phyloP scores from a whole-genome alignment of 805 yeast genomes.

The Ogataea nonfermentans region DNA sequence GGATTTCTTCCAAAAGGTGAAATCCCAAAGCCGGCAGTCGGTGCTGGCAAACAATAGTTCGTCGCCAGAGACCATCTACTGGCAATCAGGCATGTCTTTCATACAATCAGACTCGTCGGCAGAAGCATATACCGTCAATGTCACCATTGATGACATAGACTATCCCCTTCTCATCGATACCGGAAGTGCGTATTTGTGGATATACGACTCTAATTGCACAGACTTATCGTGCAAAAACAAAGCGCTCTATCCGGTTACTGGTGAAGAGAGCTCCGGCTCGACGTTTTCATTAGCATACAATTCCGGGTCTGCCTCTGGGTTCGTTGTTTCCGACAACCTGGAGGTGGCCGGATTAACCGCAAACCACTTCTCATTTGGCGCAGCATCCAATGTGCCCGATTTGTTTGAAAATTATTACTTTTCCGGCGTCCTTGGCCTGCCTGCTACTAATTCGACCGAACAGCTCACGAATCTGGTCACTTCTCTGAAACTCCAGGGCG shows the following conservation, averaged over 20 bases:
- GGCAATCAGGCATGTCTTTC: constrained; percentile 27
- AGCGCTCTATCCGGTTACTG: constrained; percentile 30
- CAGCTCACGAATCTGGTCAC: constrained; percentile 41
- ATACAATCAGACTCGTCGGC: constrained; percentile 26
- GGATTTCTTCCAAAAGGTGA: neutral
- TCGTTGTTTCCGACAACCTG: constrained; percentile 39
- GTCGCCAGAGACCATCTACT: constrained; percentile 7
- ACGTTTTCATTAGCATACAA: constrained; percentile 51
- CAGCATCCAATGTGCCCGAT: constrained; percentile 50
- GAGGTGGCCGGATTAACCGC: constrained; percentile 38
- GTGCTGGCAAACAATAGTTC: constrained; percentile 5
- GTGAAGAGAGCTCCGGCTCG: constrained; percentile 16
- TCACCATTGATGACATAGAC: constrained; percentile 39
- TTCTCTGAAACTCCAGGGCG: constrained; percentile 34
- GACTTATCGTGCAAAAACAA: constrained; percentile 41
- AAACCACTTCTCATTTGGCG: constrained; percentile 48
- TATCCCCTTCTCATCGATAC: constrained; percentile 61
- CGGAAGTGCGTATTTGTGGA: constrained; percentile 65
- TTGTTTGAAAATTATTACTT: constrained; percentile 51
- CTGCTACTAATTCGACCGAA: constrained; percentile 41
- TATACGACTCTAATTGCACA: constrained; percentile 51
- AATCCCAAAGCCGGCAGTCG: constrained; percentile 7
- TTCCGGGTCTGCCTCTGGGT: constrained; percentile 53
- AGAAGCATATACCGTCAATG: constrained; percentile 40
- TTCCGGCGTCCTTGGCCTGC: constrained; percentile 61